These are phyloP conservation scores for Trichosanthes truncata DNA, from an alignment of 306 rosid genomes.

Conservation along the genomic window DNA sequence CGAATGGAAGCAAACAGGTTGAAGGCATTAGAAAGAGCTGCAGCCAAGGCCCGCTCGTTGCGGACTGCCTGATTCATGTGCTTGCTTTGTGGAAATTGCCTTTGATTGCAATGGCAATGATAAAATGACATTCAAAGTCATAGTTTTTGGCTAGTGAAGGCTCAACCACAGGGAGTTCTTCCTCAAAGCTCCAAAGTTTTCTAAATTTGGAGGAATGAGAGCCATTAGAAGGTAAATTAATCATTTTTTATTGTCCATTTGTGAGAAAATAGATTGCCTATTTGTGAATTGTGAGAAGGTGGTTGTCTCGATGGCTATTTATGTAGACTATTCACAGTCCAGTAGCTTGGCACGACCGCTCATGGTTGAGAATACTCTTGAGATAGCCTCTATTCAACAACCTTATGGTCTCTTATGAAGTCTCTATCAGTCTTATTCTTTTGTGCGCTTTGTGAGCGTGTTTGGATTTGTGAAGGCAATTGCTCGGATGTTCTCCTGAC, in stretches of 20 bases:
- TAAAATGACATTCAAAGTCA: not conserved
- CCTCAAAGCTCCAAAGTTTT: not conserved
- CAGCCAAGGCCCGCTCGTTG: constrained; percentile 35
- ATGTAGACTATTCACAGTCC: no score
- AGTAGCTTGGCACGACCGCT: no score
- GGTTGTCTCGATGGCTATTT: no score
- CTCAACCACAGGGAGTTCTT: not conserved
- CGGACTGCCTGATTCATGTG: constrained; percentile 18
- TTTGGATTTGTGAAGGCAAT: no score
- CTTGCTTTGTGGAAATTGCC: not conserved
- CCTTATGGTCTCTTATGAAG: no score
- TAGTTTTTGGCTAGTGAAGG: not conserved
- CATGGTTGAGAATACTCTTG: no score
- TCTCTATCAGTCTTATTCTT: no score
- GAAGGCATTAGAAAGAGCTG: constrained; percentile 78
- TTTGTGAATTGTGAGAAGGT: no score
- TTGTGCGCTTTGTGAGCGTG: no score
- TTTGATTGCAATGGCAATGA: not conserved
- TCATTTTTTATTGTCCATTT: not conserved
- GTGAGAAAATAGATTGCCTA: no score
- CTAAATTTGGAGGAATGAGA: not conserved
- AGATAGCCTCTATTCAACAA: no score
- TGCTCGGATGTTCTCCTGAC: no score
- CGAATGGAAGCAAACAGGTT: constrained; percentile 85
- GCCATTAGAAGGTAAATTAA: not conserved